Percentiles rank a stretch among this genome's conserved stretches.
These are phyloP conservation scores for Isatis lusitanica DNA, from an alignment of 441 rosid genomes.

Conservation along the genomic window DNA sequence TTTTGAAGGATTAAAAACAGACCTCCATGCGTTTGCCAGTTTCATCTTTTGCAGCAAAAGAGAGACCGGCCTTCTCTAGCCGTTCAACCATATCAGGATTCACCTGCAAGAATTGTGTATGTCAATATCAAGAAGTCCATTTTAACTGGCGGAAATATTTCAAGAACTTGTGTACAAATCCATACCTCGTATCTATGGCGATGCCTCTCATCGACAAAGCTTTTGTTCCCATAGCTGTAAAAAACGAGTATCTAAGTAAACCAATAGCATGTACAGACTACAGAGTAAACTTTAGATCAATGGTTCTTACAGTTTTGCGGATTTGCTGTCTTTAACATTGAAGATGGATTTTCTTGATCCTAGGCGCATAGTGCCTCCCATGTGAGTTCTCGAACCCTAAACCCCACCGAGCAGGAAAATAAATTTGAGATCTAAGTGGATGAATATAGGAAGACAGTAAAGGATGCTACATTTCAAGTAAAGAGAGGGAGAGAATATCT, in stretches of 20 bases:
- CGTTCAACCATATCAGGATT: constrained; percentile 62
- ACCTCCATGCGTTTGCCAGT: constrained; percentile 76
- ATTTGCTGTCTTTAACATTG: constrained; percentile 48
- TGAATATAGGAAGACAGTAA: background rate
- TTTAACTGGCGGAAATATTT: background rate
- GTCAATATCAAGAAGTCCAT: constrained; percentile 9
- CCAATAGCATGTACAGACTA: background rate
- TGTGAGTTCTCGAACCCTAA: constrained; percentile 68
- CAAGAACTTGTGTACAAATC: background rate
- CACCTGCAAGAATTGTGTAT: constrained; percentile 44
- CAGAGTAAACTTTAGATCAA: background rate
- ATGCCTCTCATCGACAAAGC: constrained; percentile 63
- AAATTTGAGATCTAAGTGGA: background rate
- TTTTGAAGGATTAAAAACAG: background rate
- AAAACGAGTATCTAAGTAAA: background rate
- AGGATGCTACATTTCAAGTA: background rate
- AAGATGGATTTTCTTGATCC: constrained; percentile 68
- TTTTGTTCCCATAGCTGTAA: constrained; percentile 54
- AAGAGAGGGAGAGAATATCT: background rate
- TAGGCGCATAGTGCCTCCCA: constrained; percentile 78
- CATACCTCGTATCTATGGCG: constrained; percentile 73
- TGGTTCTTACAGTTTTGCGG: constrained; percentile 57
- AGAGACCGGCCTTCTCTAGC: constrained; percentile 61
- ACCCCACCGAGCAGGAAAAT: background rate
- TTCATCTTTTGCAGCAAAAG: constrained; percentile 71